Evolutionary conservation across 75 land plant genomes (phyloP), one percentile per base, ranked within the genome.

Genomic region (Adiantum capillusveneris): DNA sequence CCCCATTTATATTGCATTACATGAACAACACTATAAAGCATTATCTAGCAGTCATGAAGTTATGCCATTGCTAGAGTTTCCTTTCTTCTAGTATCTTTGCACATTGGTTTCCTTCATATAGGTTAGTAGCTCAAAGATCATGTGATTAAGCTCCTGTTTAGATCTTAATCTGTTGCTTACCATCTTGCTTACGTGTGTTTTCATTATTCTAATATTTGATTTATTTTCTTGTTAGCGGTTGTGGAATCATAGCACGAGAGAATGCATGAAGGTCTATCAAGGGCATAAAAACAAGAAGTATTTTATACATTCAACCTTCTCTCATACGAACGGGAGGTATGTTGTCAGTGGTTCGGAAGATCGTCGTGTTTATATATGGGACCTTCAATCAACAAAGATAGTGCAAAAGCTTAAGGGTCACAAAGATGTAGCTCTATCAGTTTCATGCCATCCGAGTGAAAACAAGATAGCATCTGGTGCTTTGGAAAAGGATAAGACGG

Each of bases 261-360:
- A 92, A 66, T 78, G 72, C 56, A 30, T 92, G 75, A 92, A 92
- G 70, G 75, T 79, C 9, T 92, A 92, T 69, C 82, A 71, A 9
- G 97, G 97, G 29, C 97, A 92, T 69, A 65, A 52, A 11, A 88
- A 88, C 66, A 76, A 69, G 45, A 80, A 80, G 62, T 92, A 62
- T 64, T 88, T 89, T 75, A 84, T 87, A 18, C 80, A 82, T 18
- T 76, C 97, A 3, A 74, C 94, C 24, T 92, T 92, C 53, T 92
- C 94, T 22, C 79, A 85, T 29, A 92, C 89, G 16, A 83, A 84
- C 63, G 93, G 89, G 60, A 92, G 76, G 65, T 87, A 84, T 58
- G 82, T 92, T 19, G 89, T 88, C 7, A 88, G 97, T 65, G 93
- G 97, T 16, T 92, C 97, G 5, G 97, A 88, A 58, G 97, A 92